Percentiles rank a stretch among this genome's conserved stretches.
phyloP scores from a whole-genome alignment of 352 stramenopile genomes.

The Phytophthora rubi region DNA sequence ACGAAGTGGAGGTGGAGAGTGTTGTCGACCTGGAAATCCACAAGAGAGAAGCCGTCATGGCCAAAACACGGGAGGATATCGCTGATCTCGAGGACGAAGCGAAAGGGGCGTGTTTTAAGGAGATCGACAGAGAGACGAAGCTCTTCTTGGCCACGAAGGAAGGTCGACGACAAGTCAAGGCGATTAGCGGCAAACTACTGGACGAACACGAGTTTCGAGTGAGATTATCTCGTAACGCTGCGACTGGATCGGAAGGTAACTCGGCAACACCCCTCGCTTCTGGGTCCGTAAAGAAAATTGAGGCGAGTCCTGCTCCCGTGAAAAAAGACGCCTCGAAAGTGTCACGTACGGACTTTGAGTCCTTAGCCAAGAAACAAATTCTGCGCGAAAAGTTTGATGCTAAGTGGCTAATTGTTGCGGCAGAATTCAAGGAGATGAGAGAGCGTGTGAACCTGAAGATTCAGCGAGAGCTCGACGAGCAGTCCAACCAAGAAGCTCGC shows the following conservation, averaged over 20 bases:
- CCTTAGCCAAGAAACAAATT: constrained; percentile 82
- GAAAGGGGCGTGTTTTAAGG: constrained; percentile 74
- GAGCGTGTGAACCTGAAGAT: constrained; percentile 77
- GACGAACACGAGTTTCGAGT: constrained; percentile 88
- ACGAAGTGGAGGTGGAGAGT: constrained; percentile 74
- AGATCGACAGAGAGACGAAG: constrained; percentile 71
- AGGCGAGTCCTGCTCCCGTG: background rate
- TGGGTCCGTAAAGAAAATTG: constrained; percentile 11
- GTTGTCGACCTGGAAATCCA: constrained; percentile 76
- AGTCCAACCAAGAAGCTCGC: constrained; percentile 54
- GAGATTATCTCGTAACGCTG: constrained; percentile 58
- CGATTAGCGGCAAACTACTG: constrained; percentile 67
- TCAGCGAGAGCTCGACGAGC: constrained; percentile 69
- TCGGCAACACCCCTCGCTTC: background rate
- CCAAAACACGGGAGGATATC: constrained; percentile 84
- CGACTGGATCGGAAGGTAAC: background rate
- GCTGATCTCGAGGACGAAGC: constrained; percentile 76
- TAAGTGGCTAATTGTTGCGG: constrained; percentile 52
- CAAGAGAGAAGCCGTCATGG: constrained; percentile 65
- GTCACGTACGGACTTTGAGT: constrained; percentile 75
- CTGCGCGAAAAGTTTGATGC: constrained; percentile 76
- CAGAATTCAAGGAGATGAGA: constrained; percentile 79
- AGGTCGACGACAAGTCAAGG: constrained; percentile 68
- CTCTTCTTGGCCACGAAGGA: constrained; percentile 77
- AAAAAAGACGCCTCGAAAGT: constrained; percentile 77